Conservation (phyloP, 2,329 filamentous ascomycete species). For the Botrytis paeoniae region DNA sequence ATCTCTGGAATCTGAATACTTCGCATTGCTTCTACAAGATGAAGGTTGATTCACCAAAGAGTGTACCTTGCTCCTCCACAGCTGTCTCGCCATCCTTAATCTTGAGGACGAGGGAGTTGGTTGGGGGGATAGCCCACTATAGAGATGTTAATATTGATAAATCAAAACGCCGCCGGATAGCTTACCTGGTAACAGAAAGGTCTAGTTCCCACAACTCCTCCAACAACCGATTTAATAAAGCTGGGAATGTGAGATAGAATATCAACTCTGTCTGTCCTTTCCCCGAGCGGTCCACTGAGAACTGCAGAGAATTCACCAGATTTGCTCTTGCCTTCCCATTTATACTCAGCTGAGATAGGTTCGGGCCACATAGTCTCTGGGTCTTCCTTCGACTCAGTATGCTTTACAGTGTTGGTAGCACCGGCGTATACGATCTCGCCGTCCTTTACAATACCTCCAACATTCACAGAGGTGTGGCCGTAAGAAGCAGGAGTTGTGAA, state of each 20-base stretch:
- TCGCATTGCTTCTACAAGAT: constrained; percentile 58
- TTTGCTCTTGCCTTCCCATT: constrained; percentile 74
- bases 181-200: constrained; percentile 95
- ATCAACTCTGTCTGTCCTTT: constrained; percentile 78
- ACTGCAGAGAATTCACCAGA: constrained; percentile 73
- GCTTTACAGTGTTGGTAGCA: constrained; percentile 61
- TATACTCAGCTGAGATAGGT: constrained; percentile 69
- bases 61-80: constrained; percentile 65
- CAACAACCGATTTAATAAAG: constrained; percentile 92
- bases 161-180: constrained; percentile 14
- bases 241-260: constrained; percentile 95
- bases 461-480: constrained; percentile 75
- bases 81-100: constrained; percentile 80
- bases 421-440: constrained; percentile 76
- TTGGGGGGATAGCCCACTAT: constrained; percentile 65
- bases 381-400: constrained; percentile 69
- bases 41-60: constrained; percentile 92
- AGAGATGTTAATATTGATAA: constrained; percentile 28
- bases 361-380: constrained; percentile 84
- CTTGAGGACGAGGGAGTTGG: constrained; percentile 68
- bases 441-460: constrained; percentile 79
- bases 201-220: constrained; percentile 86
- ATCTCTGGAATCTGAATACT: constrained; percentile 15
- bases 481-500: constrained; percentile 93
- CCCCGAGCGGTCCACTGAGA: constrained; percentile 65